Evolutionary conservation across 2,329 filamentous ascomycete genomes (phyloP), one percentile per base, ranked within the genome.

Genomic region (Fonsecaea nubica): DNA sequence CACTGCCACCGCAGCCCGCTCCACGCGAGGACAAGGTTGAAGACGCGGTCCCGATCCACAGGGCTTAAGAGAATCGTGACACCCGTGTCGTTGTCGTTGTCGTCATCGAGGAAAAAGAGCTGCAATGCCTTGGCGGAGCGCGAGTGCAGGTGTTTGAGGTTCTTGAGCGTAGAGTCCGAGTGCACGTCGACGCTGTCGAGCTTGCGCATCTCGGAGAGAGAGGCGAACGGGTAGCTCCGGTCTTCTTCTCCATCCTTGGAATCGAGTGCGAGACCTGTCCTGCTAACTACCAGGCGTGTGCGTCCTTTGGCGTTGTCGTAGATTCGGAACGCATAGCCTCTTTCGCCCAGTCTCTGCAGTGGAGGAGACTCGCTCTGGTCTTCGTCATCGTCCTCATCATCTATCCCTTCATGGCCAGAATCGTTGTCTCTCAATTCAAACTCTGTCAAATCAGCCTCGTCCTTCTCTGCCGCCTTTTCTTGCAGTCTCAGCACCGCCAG

Each of bases 11-110:
- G 63, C 58, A 66, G 50, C 21, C 67, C 71, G 54, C 69, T 73
- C 72, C 70, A 72, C 3, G 71, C 73, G 18, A 74, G 57, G 18
- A 74, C 65, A 7, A 74, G 53, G 35, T 73, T 72, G 53, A 75
- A 74, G 30, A 72, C 66, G 56, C 74, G 68, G 54, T 74, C 72
- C 7, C 73, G 69, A 56, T 74, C 68, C 4, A 64, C 68, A 2
- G 59, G 58, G 35, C 62, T 58, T 8, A 70, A 54, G 3, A 70
- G 40, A 9, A 71, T 9, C 5, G 63, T 68, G 25, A 68, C 12
- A 32, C 57, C 48, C 50, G 35, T 38, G 36, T 64, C 33, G 18
- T 3, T 13, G 13, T 48, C 59, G 45, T 48, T 53, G 45, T 25
- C n/a, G 6, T 38, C 33, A 2, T 45, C 35, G 9, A 56, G 32